Base-by-base conservation (phyloP, 169 alveolate species). In the Miamiensis avidus region DNA sequence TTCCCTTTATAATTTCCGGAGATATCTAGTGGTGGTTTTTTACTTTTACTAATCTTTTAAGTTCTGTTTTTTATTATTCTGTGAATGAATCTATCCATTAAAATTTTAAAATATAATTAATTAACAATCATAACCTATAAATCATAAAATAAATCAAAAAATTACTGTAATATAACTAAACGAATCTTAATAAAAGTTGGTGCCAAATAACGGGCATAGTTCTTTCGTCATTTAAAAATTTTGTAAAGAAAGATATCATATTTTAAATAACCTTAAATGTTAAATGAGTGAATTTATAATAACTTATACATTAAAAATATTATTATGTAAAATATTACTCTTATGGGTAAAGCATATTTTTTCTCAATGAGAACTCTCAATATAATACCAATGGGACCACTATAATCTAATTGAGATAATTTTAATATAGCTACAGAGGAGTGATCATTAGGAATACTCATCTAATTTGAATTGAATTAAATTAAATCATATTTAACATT, bases 131-230 rank as follows among this genome's bases (percentile, higher is more conserved):
- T 83, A 49, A 4, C 4, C 4, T 11, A 11, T 11, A 49, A 49
- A 11, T 49, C 20, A 49, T 11, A 49, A 11, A 49, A 49, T 49
- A 49, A 79, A 81, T 88, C 82, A 30, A 4, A 77, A n/a, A 86
- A 75, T 91, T 90, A 29, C 84, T 82, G 87, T 96, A 91, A 92
- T 98, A 98, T 84, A 92, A 89, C 88, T 94, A 95, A 27, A 96
- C 97, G 76, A 98, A 97, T 49, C 94, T 90, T 29, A 98, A 93
- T 16, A 98, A 91, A 30, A 98, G 93, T 83, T 98, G 96, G 85
- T 98, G 99, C 99, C 99, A 98, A 33, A 97, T 91, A 75, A 98
- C 99, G 30, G 99, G 99, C 89, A 98, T 94, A 76, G 91, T 93
- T 75, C 93, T 91, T 78, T 82, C 87, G 65, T 93, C 95, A 78